Evolutionary conservation across 1,284 basidiomycete species (phyloP), one percentile per base, ranked within the genome.

Genomic region (Cutaneotrichosporon sp.): DNA sequence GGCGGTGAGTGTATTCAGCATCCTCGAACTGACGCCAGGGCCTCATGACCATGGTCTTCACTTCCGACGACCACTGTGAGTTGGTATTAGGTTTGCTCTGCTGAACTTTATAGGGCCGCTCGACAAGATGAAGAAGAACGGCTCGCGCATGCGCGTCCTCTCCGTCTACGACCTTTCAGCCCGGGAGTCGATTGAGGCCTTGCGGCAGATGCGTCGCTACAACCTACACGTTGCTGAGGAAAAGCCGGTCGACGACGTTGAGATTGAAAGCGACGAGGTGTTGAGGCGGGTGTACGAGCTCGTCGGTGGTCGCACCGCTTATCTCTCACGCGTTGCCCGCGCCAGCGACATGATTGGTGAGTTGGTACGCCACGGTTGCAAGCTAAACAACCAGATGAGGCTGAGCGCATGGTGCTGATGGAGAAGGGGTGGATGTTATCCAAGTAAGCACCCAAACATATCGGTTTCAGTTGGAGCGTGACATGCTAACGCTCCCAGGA

Each of bases 381-480:
- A 46, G 51, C 51, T 53, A 34, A 53, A 8, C 16, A 10, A 30
- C 16, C 56, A 76, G 80, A 77, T n/a, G 86, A 86, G 78, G 89
- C 90, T 2, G 78, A 84, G 60, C 82, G 86, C 55, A 81, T 91
- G 77, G 81, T 90, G 16, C 72, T 81, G 18, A 83, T 86, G n/a
- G 91, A 92, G 80, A 90, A 89, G 73, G 87, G 85, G 30, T 92
- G 89, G 90, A 80, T 91, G 36, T 80, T 88, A 47, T 89, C 87
- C 70, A 79, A 79, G 76, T 79, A 56, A 58, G 76, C 68, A 11
- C 21, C 11, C 46, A 50, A 30, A 50, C 49, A 50, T 30, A 14
- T 10, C 22, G 2, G 22, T 30, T 50, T 50, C 22, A 50, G 49
- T 30, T 51, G 21, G 31, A 53, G 51, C 51, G 51, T 53, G 30